Evolutionary conservation across 2,329 filamentous ascomycete genomes (phyloP), one percentile per base, ranked within the genome.

Genomic region (Neopestalotiopsis clavispora): DNA sequence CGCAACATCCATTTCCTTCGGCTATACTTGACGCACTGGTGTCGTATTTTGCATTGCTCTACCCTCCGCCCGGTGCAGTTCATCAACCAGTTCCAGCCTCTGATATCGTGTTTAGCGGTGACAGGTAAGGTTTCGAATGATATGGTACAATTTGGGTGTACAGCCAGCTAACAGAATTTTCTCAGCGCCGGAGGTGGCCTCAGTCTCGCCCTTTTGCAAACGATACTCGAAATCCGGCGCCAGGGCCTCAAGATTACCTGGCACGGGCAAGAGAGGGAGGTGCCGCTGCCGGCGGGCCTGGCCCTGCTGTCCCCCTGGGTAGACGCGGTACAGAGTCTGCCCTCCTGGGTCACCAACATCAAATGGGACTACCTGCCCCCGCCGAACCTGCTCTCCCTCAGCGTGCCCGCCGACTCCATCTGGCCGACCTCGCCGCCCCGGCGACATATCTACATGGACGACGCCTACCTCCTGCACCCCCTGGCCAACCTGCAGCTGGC

Each of bases 1-100:
- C 93, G 0, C 91, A 94, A 76, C 81, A 91, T 69, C 88, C 92
- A 0, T 96, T 96, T 76, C 93, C 93, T 0, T 84, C 91, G 0
- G 92, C 92, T 1, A 79, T 96, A 6, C 81, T 95, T 58, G 93
- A 96, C 75, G 91, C 88, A 1, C 80, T 95, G 10, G 84, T 91
- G 40, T 89, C 91, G 0, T 96, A 95, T 75, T 84, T 96, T 45
- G 88, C 87, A 0, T 84, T 95, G 6, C 83, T 96, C 1, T 91
- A 94, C 74, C 93, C 93, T 13, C 91, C 91, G 0, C 83, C 87
- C 0, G 91, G 86, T 20, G 87, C 92, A 0, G 86, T 89, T 59
- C 93, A 96, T 77, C 83, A 86, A 14, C 82, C 92, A 2, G 87
- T 95, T 1, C 81, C 84, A 5, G 84, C 93, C 0, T 82, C 84